A percentile compares a stretch with the other conserved stretches of the same genome.
Conservation (phyloP, 2,329 filamentous ascomycete genomes). For the Calonectria henricotiae region DNA sequence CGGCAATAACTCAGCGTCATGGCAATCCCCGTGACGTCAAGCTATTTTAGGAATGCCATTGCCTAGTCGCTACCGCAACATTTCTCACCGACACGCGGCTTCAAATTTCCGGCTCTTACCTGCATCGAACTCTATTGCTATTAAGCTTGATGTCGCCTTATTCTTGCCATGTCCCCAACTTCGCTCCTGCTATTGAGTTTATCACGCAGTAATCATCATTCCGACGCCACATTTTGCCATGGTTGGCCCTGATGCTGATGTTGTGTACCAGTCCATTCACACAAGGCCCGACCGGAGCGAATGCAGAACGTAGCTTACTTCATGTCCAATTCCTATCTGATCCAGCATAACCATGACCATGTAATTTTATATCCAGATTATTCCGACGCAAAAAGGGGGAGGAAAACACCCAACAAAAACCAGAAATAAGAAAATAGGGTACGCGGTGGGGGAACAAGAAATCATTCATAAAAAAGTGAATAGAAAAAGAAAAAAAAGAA, state of each 20-base stretch:
- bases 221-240: neutral
- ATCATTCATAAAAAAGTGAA: neutral
- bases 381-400: neutral
- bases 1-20: neutral
- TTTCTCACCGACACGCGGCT: slow-evolving; percentile 7
- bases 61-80: neutral
- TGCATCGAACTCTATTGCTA: neutral
- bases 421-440: neutral
- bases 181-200: neutral
- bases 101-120: neutral
- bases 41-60: neutral
- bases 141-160: neutral
- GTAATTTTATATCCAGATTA: slow-evolving; percentile 1
- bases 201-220: no score
- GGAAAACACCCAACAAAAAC: neutral
- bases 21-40: neutral
- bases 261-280: neutral
- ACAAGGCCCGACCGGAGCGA: neutral
- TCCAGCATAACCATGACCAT: neutral
- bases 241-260: no score
- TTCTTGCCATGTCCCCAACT: neutral
- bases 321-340: neutral
- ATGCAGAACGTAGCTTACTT: neutral
- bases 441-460: neutral
- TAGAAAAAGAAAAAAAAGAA: neutral